A percentile compares a stretch with the other conserved stretches of the same genome.
phyloP scores from a whole-genome alignment of 106 monocot genomes.

The Cymbidium sinense region DNA sequence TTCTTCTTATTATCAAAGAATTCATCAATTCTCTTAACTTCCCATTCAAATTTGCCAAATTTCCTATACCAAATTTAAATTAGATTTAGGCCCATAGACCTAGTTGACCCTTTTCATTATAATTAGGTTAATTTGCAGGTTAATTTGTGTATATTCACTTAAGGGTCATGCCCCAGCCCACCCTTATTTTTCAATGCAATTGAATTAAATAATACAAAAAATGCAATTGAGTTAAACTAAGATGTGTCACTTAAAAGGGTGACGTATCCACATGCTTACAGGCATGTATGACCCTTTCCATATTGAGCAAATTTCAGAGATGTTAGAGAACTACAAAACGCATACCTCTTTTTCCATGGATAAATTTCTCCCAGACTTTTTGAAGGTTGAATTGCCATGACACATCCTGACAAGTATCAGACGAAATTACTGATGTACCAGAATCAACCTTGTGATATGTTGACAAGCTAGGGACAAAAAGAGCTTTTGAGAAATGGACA shows the following conservation, averaged over 20 bases:
- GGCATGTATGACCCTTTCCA: neutral
- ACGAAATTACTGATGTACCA: conserved; percentile 26
- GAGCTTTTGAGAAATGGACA: conserved; percentile 63
- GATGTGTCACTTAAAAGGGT: too few relatives aligned
- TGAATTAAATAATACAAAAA: too few relatives aligned
- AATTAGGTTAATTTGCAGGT: too few relatives aligned
- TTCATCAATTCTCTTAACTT: neutral
- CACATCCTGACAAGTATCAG: conserved; percentile 35
- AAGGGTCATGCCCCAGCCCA: too few relatives aligned
- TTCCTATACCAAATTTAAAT: too few relatives aligned
- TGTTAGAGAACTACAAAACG: neutral
- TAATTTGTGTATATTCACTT: too few relatives aligned
- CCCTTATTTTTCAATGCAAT: too few relatives aligned
- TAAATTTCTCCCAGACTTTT: conserved; percentile 63
- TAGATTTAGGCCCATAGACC: too few relatives aligned
- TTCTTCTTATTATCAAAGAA: neutral
- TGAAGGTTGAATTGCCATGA: conserved; percentile 74
- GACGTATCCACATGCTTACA: neutral
- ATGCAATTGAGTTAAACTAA: too few relatives aligned
- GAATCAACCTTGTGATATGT: conserved; percentile 45
- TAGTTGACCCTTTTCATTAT: too few relatives aligned
- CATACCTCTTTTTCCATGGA: conserved; percentile 41
- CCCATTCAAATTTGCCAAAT: neutral
- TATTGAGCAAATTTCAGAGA: neutral
- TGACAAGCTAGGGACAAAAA: conserved; percentile 78